Base-by-base conservation (phyloP, 768 basidiomycete genomes). In the Jaapia argillacea region DNA sequence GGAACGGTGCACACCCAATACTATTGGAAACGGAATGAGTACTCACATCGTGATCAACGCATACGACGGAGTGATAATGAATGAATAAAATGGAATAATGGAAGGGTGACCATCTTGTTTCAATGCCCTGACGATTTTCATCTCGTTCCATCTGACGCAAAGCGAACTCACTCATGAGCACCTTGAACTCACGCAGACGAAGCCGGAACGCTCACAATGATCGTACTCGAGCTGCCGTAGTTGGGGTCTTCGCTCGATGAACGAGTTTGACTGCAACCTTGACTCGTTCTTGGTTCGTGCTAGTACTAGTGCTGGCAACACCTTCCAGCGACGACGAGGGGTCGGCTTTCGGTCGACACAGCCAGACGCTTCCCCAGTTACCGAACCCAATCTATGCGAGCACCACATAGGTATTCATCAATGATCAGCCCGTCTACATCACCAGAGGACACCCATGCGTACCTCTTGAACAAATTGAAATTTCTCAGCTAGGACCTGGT, bases 241-340 rank as follows among this genome's bases (percentile, higher is more conserved):
- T 88, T 24, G 84, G 72, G 10, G 80, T 82, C 57, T 85, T 85
- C 36, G 66, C 68, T 31, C 93, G 71, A 58, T 92, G 89, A 0
- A 99, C 93, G 28, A 99, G 75, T 66, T 99, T 99, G 54, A 92
- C 83, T 2, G 93, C 94, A 31, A 93, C 72, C 55, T 81, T 80
- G 10, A 60, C 58, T 27, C 64, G 58, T 51, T 66, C 70, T 41
- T 69, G 70, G 33, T 55, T 60, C 52, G 63, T 56, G 45, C 67
- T 63, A 41, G 60, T 45, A 33, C 55, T 53, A 4, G 70, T n/a
- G n/a, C n/a, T n/a, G n/a, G n/a, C n/a, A n/a, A n/a, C n/a, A n/a
- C n/a, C n/a, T n/a, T n/a, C n/a, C n/a, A n/a, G n/a, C n/a, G n/a
- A n/a, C n/a, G n/a, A 58, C 39, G 57, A 53, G 5, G 61, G 52